phyloP scores from a whole-genome alignment of 1,139 yeast genomes.

The Magnusiomyces ingens region DNA sequence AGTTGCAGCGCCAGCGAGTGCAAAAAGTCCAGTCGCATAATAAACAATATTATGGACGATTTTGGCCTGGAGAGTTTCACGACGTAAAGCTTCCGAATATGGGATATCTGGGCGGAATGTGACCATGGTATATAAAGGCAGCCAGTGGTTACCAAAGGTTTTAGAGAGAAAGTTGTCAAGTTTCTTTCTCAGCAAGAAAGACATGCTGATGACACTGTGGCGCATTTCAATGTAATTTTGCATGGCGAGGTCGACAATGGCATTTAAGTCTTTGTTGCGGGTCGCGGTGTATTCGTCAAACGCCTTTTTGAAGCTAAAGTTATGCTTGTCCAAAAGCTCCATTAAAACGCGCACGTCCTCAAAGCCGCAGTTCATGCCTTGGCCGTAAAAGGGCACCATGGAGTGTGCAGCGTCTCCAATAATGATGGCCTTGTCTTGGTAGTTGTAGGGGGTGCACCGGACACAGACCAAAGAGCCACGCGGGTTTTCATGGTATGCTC shows the following conservation, averaged over 20 bases:
- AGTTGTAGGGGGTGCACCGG: conserved; percentile 62
- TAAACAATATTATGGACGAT: conserved; percentile 17
- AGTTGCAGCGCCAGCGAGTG: conserved; percentile 7
- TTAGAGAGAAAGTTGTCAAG: conserved; percentile 62
- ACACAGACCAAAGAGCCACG: conserved; percentile 64
- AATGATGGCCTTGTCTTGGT: conserved; percentile 55
- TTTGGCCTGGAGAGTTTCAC: conserved; percentile 43
- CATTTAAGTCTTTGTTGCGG: conserved; percentile 60
- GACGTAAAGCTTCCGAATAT: conserved; percentile 63
- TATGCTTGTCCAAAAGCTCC: conserved; percentile 43
- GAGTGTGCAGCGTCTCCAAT: conserved; percentile 95
- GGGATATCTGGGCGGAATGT: conserved; percentile 79
- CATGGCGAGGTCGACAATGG: conserved; percentile 74
- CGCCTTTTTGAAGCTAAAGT: conserved; percentile 41
- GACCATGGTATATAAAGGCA: conserved; percentile 88
- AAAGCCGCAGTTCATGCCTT: conserved; percentile 95
- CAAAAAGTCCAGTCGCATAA: conserved; percentile 10
- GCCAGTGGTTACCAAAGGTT: conserved; percentile 55
- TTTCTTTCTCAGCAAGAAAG: conserved; percentile 58
- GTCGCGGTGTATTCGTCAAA: conserved; percentile 50
- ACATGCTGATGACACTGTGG: conserved; percentile 60
- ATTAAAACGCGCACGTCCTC: conserved; percentile 75
- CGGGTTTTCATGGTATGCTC: conserved; percentile 56
- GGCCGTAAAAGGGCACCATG: conserved; percentile 97
- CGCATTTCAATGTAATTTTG: conserved; percentile 87